Percentiles rank a stretch among this genome's conserved stretches.
Evolutionary conservation across 164 flowering plant species (phyloP).

Genomic region (Aristolochia californica): DNA sequence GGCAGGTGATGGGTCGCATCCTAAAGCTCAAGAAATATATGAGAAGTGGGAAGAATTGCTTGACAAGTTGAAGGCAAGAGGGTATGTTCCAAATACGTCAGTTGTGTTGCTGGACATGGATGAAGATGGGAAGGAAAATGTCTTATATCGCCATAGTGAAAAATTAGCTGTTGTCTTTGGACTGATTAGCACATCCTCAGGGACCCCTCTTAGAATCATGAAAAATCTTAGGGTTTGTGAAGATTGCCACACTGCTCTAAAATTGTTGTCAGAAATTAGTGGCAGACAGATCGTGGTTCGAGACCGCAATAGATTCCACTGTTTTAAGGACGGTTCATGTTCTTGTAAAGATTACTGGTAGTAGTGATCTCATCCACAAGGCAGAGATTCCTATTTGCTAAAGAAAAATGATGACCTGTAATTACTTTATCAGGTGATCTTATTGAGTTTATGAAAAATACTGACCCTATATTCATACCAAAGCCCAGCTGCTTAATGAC

Average conservation of each 20-base stretch:
- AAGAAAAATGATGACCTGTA: too few species aligned
- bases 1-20: conserved; percentile 51
- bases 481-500: too few species aligned
- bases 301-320: conserved; percentile 53
- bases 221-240: conserved; percentile 62
- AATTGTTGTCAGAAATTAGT: conserved; percentile 32
- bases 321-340: conserved; percentile 45
- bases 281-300: conserved; percentile 45
- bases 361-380: too few species aligned
- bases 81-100: conserved; percentile 48
- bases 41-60: conserved; percentile 36
- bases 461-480: too few species aligned
- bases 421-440: too few species aligned
- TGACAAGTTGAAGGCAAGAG: conserved; percentile 30
- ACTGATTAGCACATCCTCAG: conserved; percentile 31
- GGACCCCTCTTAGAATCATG: conserved; percentile 47
- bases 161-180: conserved; percentile 51
- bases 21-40: conserved; percentile 31
- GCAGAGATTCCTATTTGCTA: too few species aligned
- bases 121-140: conserved; percentile 36
- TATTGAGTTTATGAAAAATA: too few species aligned
- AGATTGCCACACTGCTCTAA: conserved; percentile 55
- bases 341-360: conserved; percentile 45
- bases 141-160: conserved; percentile 57
- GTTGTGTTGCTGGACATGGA: conserved; percentile 47